Evolutionary conservation across 176 grass and related monocot species (phyloP).

Genomic region (Zizania latifolia): DNA sequence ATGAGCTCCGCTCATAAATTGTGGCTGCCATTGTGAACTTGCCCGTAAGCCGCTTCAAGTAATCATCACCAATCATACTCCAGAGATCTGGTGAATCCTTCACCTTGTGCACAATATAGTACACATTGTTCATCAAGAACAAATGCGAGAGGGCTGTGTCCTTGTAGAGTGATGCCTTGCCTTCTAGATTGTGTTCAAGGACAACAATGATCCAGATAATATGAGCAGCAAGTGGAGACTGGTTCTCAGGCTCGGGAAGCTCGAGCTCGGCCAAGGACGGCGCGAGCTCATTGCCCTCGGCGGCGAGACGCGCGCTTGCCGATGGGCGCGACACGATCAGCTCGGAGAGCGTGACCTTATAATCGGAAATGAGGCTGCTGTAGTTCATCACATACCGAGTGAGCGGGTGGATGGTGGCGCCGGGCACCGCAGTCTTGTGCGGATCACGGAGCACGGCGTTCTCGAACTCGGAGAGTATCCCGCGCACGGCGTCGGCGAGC

Average conservation of each 20-base stretch:
- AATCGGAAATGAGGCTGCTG: slow-evolving; percentile 78
- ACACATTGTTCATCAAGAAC: slow-evolving; percentile 92
- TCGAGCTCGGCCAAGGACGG: slow-evolving; percentile 51
- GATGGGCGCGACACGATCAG: slow-evolving; percentile 67
- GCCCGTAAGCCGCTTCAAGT: slow-evolving; percentile 62
- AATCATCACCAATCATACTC: slow-evolving; percentile 70
- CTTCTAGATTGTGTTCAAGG: slow-evolving; percentile 73
- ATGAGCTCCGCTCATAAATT: slow-evolving; percentile 59
- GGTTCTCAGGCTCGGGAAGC: slow-evolving; percentile 69
- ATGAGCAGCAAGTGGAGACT: slow-evolving; percentile 58
- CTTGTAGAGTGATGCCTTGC: slow-evolving; percentile 74
- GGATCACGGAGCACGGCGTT: slow-evolving; percentile 92
- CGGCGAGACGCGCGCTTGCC: slow-evolving; percentile 41
- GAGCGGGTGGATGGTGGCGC: slow-evolving; percentile 83
- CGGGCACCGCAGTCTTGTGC: slow-evolving; percentile 58
- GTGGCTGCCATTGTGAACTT: slow-evolving; percentile 64
- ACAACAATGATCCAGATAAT: slow-evolving; percentile 86
- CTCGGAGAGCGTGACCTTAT: slow-evolving; percentile 67
- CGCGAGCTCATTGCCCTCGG: slow-evolving; percentile 42
- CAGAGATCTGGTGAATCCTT: slow-evolving; percentile 74
- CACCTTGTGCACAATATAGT: slow-evolving; percentile 91
- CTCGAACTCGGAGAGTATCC: slow-evolving; percentile 96
- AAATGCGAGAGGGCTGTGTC: slow-evolving; percentile 59
- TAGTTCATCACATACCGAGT: slow-evolving; percentile 98
- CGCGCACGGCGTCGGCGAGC: slow-evolving; percentile 77